phyloP scores from a whole-genome alignment of 2,329 filamentous ascomycete genomes.

The Arachnopeziza araneosa region DNA sequence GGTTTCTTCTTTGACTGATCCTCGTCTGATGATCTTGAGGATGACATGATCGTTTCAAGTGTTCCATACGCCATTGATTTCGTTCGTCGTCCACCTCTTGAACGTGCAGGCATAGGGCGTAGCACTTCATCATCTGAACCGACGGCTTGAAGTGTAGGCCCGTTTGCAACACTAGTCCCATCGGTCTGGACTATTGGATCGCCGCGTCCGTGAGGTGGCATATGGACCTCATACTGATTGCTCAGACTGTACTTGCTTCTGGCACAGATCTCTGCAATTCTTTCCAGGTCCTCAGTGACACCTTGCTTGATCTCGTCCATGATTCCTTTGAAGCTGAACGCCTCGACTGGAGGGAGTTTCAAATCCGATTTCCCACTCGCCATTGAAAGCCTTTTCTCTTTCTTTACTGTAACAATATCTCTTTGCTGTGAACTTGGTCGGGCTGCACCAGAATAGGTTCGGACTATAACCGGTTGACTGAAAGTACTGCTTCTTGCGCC shows the following conservation, averaged over 20 bases:
- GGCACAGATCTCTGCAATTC: slow-evolving; percentile 63
- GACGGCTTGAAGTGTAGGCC: slow-evolving; percentile 53
- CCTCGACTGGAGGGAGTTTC: slow-evolving; percentile 55
- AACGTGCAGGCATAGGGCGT: slow-evolving; percentile 18
- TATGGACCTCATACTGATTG: slow-evolving; percentile 63
- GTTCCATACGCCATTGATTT: slow-evolving; percentile 49
- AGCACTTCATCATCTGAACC: slow-evolving; percentile 50
- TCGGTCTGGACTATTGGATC: slow-evolving; percentile 37
- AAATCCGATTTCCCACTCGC: slow-evolving; percentile 29
- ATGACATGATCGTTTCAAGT: slow-evolving; percentile 62
- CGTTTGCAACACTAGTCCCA: slow-evolving; percentile 21
- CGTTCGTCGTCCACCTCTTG: slow-evolving; percentile 22
- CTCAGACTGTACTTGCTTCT: slow-evolving; percentile 59
- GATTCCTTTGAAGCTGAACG: slow-evolving; percentile 60
- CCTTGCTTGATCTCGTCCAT: slow-evolving; percentile 47
- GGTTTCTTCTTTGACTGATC: slow-evolving; percentile 52
- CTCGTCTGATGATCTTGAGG: slow-evolving; percentile 58
- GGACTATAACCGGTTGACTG: slow-evolving; percentile 60
- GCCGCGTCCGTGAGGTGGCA: slow-evolving; percentile 56
- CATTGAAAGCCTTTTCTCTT: slow-evolving; percentile 20
- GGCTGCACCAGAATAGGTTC: slow-evolving; percentile 52
- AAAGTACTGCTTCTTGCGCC: slow-evolving; percentile 51
- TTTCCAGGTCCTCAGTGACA: slow-evolving; percentile 54
- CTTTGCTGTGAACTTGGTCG: slow-evolving; percentile 30
- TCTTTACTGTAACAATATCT: slow-evolving; percentile 24